A percentile compares a stretch with the other conserved stretches of the same genome.
phyloP scores from a whole-genome alignment of 2,329 filamentous ascomycete genomes.

The Neonectria hederae region DNA sequence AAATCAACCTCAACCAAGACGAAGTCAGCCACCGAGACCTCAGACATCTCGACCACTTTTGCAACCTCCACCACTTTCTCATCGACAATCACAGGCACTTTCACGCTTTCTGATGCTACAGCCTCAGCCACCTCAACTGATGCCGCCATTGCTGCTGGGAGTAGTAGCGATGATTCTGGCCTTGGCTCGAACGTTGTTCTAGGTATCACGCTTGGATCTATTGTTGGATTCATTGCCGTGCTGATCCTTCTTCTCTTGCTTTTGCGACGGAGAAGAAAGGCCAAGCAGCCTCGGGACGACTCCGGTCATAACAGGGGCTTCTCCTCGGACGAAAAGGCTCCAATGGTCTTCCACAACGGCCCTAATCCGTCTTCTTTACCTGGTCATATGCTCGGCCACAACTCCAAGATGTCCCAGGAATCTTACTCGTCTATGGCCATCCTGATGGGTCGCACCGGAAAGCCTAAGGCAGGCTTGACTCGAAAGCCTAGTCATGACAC shows the following conservation, averaged over 20 bases:
- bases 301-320: conserved; percentile 54
- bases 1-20: conserved; percentile 43
- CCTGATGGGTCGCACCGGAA: conserved; percentile 69
- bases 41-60: conserved; percentile 37
- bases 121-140: conserved; percentile 36
- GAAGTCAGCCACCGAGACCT: conserved; percentile 34
- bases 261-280: conserved; percentile 58
- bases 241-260: conserved; percentile 78
- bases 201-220: conserved; percentile 83
- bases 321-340: conserved; percentile 67
- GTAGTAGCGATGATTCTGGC: conserved; percentile 43
- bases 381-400: conserved; percentile 60
- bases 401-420: conserved; percentile 61
- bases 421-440: conserved; percentile 73
- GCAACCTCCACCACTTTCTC: conserved; percentile 38
- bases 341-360: conserved; percentile 58
- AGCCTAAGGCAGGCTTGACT: conserved; percentile 56
- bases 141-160: conserved; percentile 40
- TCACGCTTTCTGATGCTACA: conserved; percentile 39
- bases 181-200: conserved; percentile 68
- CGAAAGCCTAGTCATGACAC: conserved; percentile 67
- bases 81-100: conserved; percentile 36
- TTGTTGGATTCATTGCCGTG: conserved; percentile 76
- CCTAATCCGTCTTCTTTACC: conserved; percentile 48
- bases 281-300: conserved; percentile 55